These are phyloP conservation scores for Wickerhamiella siamensis DNA, from an alignment of 805 yeast genomes.

Conservation along the genomic window DNA sequence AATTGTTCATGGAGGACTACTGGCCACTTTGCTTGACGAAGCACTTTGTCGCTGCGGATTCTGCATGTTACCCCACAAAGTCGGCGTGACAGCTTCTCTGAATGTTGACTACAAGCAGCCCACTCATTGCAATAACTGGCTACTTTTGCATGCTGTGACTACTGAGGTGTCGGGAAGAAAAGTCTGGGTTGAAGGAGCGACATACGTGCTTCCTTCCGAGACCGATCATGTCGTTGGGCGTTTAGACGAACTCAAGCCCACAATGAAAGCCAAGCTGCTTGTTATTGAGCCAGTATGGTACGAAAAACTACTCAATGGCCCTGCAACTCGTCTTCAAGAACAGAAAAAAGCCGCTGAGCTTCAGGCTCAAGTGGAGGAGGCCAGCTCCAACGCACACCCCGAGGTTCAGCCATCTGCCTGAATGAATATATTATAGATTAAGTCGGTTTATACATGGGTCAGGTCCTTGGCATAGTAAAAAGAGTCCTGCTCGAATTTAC, in stretches of 20 bases:
- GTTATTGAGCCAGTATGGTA: constrained; percentile 30
- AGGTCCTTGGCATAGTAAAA: background rate
- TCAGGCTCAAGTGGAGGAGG: too few species aligned
- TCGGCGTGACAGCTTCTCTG: constrained; percentile 82
- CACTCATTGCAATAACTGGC: constrained; percentile 45
- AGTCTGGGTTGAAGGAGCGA: constrained; percentile 57
- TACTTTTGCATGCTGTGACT: constrained; percentile 56
- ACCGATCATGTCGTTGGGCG: constrained; percentile 11
- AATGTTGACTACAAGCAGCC: constrained; percentile 45
- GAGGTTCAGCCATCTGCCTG: background rate
- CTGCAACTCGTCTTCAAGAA: constrained; percentile 5
- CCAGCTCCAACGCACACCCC: too few species aligned
- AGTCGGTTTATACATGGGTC: background rate
- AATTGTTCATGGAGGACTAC: constrained; percentile 73
- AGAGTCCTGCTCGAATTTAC: constrained; percentile 13
- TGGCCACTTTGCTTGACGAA: constrained; percentile 77
- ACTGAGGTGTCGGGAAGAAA: constrained; percentile 60
- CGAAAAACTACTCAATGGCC: constrained; percentile 14
- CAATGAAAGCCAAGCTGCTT: constrained; percentile 23
- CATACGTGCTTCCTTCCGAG: constrained; percentile 30
- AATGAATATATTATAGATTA: background rate
- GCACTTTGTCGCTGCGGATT: constrained; percentile 78
- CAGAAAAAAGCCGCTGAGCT: background rate
- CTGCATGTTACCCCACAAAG: constrained; percentile 56
- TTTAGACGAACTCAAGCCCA: constrained; percentile 8